A percentile compares a stretch with the other conserved stretches of the same genome.
phyloP scores from a whole-genome alignment of 805 yeast genomes.

The Ogataea trehaloabstinens region DNA sequence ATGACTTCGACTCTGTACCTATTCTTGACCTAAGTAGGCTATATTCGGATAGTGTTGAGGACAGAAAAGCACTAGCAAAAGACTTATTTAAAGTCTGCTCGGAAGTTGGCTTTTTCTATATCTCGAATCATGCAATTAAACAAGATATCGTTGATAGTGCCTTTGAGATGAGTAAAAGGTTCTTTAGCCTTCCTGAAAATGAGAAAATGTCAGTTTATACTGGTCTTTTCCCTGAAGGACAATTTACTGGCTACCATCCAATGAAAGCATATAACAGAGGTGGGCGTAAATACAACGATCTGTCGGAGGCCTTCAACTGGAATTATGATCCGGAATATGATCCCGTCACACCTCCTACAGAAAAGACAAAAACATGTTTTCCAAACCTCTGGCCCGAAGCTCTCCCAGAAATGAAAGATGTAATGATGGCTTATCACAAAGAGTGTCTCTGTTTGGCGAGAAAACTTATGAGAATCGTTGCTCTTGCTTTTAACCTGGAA shows the following conservation, averaged over 20 bases:
- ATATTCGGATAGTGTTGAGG: slow-evolving; percentile 6
- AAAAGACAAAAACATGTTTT: slow-evolving; percentile 3
- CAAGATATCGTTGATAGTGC: slow-evolving; percentile 6
- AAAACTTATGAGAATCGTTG: slow-evolving; percentile 20
- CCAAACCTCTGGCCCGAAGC: slow-evolving; percentile 27
- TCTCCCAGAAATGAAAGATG: slow-evolving; percentile 20
- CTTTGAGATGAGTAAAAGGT: slow-evolving; percentile 11
- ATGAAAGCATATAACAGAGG: slow-evolving; percentile 19
- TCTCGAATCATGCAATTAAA: slow-evolving; percentile 24
- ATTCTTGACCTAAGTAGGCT: slow-evolving; percentile 7
- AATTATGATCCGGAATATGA: slow-evolving; percentile 22
- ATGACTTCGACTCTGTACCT: slow-evolving; percentile 9
- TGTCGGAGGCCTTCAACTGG: slow-evolving; percentile 31
- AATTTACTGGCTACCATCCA: slow-evolving; percentile 24
- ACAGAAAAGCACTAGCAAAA: slow-evolving; percentile 3
- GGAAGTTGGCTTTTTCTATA: slow-evolving; percentile 26
- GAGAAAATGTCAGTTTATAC: slow-evolving; percentile 29
- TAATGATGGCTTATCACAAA: slow-evolving; percentile 1
- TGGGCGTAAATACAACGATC: slow-evolving; percentile 18
- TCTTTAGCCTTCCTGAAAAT: slow-evolving; percentile 19
- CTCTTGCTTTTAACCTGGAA: slow-evolving; percentile 24
- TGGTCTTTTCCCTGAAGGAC: slow-evolving; percentile 19
- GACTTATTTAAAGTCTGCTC: slow-evolving; percentile 19
- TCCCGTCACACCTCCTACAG: slow-evolving; percentile 11
- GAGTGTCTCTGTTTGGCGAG: slow-evolving; percentile 1